These are phyloP conservation scores for Pharnaceum exiguum DNA, from an alignment of 148 eudicot genomes.

Conservation along the genomic window DNA sequence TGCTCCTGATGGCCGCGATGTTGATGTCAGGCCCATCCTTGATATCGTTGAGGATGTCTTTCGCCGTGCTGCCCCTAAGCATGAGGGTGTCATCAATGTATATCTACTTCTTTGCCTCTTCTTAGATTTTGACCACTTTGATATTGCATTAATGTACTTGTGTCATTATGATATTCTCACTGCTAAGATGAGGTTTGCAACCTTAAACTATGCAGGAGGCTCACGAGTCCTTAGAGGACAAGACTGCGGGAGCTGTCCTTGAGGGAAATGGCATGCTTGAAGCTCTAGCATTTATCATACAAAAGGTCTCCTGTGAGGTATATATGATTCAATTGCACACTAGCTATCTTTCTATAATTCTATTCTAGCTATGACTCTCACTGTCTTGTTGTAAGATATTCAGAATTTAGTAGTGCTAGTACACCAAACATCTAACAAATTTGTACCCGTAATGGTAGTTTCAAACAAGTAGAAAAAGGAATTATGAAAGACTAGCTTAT, in stretches of 20 bases:
- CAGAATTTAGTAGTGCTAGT: no score
- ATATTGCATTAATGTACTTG: background rate
- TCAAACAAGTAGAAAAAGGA: no score
- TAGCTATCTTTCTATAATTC: no score
- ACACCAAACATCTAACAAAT: no score
- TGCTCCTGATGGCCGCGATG: constrained; percentile 63
- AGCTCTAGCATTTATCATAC: constrained; percentile 49
- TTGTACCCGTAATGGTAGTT: no score
- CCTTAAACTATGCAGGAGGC: constrained; percentile 35
- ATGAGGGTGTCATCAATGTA: constrained; percentile 37
- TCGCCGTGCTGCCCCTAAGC: constrained; percentile 38
- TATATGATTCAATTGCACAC: background rate
- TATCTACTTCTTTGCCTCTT: background rate
- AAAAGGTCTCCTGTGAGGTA: constrained; percentile 85
- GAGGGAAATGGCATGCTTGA: constrained; percentile 59
- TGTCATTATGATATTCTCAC: background rate
- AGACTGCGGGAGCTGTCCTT: constrained; percentile 23
- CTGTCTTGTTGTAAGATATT: no score
- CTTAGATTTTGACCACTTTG: background rate
- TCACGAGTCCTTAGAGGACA: constrained; percentile 35
- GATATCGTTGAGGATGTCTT: constrained; percentile 54
- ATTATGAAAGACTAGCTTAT: no score
- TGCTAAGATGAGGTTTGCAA: background rate
- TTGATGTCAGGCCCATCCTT: constrained; percentile 62
- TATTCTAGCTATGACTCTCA: no score